Conservation (phyloP, 148 eudicot genomes). For the Chenopodium quinoa region DNA sequence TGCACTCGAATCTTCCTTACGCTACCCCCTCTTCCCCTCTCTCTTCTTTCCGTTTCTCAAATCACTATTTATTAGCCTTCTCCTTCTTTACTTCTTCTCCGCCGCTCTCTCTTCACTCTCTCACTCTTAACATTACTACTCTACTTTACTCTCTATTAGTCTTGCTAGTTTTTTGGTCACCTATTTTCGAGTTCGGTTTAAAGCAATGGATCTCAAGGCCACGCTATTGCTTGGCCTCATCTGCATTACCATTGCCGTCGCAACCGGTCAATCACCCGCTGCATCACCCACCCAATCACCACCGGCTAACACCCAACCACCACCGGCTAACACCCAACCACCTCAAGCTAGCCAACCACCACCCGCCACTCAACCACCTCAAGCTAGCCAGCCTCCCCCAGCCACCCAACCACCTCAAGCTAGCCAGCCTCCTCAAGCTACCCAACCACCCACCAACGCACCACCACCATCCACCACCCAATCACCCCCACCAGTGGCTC, state of each 20-base stretch:
- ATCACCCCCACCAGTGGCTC: neutral
- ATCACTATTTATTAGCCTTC: constrained; percentile 11
- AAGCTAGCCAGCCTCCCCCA: neutral
- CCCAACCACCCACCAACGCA: neutral
- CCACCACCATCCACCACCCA: constrained; percentile 9
- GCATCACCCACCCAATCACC: constrained; percentile 26
- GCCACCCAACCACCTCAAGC: constrained; percentile 4
- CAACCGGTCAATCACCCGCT: constrained; percentile 24
- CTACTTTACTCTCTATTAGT: no score
- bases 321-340: neutral
- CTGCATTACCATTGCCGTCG: constrained; percentile 32
- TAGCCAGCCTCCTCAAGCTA: neutral
- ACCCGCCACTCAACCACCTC: constrained; percentile 18
- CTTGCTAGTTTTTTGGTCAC: no score
- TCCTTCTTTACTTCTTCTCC: neutral
- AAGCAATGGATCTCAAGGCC: constrained; percentile 29
- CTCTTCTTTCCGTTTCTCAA: no score
- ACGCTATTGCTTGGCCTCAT: constrained; percentile 27
- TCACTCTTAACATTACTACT: neutral
- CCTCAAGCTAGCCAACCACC: constrained; percentile 24
- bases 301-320: constrained; percentile 7
- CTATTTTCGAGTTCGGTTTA: neutral
- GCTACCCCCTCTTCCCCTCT: neutral
- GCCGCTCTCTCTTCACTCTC: neutral
- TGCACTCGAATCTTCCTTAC: constrained; percentile 8